Evolutionary conservation across 2,329 filamentous ascomycete genomes (phyloP).

Genomic region (Ambrosiella cleistominuta): DNA sequence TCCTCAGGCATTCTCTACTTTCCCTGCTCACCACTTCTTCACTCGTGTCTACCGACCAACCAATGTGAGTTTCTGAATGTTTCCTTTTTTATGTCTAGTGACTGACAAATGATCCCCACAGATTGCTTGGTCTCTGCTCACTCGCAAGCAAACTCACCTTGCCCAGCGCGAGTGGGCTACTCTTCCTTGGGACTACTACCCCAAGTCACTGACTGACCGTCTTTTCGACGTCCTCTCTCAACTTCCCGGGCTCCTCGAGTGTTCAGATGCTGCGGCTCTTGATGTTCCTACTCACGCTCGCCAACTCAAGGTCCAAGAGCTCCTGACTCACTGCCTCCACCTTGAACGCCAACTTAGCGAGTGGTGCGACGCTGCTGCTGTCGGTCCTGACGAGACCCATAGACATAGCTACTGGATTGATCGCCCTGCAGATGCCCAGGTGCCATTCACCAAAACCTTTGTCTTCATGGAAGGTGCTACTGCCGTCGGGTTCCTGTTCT

Average conservation of each 20-base stretch:
- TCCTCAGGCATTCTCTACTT: constrained; percentile 29
- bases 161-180: constrained; percentile 32
- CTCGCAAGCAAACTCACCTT: constrained; percentile 33
- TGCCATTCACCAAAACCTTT: constrained; percentile 29
- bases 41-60: constrained; percentile 35
- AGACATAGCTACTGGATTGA: constrained; percentile 21
- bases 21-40: constrained; percentile 42
- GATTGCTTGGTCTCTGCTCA: constrained; percentile 32
- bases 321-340: constrained; percentile 29
- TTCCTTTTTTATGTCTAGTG: not conserved
- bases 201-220: constrained; percentile 32
- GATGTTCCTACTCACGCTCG: constrained; percentile 25
- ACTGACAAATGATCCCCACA: constrained; percentile 15
- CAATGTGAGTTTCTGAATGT: constrained; percentile 25
- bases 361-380: constrained; percentile 26
- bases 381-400: constrained; percentile 14
- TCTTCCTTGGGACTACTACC: constrained; percentile 33
- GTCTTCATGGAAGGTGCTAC: constrained; percentile 28
- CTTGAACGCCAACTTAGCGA: constrained; percentile 30
- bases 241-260: constrained; percentile 30
- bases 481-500: constrained; percentile 32
- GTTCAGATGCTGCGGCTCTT: constrained; percentile 25
- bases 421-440: constrained; percentile 12
- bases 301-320: constrained; percentile 28
- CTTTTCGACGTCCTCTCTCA: constrained; percentile 33